A percentile compares a stretch with the other conserved stretches of the same genome.
Conservation (phyloP, 768 basidiomycete genomes). For the Boletus insuetus region DNA sequence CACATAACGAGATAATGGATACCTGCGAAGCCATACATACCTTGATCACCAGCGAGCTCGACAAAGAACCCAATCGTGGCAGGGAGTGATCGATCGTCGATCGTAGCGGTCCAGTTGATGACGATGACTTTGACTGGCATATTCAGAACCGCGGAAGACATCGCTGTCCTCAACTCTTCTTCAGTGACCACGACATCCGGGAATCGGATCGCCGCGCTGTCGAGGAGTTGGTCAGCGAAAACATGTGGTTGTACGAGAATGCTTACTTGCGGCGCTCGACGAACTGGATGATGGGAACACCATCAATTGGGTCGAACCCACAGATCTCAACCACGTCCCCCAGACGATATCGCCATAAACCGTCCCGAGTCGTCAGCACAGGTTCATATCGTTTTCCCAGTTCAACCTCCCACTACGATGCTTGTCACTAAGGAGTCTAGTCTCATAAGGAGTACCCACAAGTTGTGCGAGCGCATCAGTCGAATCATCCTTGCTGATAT, state of each 20-base stretch:
- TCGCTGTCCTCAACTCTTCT: slow-evolving; percentile 6
- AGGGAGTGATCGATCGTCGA: slow-evolving; percentile 6
- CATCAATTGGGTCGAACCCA: slow-evolving; percentile 18
- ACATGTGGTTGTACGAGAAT: not conserved
- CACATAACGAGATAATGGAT: not conserved
- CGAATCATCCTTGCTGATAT: slow-evolving; percentile 2
- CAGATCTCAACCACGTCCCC: slow-evolving; percentile 21
- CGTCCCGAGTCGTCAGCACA: slow-evolving; percentile 14
- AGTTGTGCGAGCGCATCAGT: not conserved
- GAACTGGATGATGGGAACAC: slow-evolving; percentile 18
- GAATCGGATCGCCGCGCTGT: slow-evolving; percentile 7
- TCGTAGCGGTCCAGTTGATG: slow-evolving; percentile 15
- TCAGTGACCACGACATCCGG: slow-evolving; percentile 13
- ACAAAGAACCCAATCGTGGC: slow-evolving; percentile 16
- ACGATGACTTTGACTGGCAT: not conserved
- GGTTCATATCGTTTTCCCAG: slow-evolving; percentile 14
- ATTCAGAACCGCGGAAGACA: not conserved
- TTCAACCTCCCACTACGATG: slow-evolving; percentile 18
- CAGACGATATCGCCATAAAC: slow-evolving; percentile 24
- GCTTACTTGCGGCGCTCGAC: slow-evolving; percentile 13
- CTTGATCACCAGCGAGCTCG: slow-evolving; percentile 5
- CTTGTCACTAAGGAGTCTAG: not conserved
- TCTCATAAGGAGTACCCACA: not conserved
- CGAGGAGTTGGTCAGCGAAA: not conserved
- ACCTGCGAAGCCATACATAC: not conserved